These are phyloP conservation scores for Penicillium chermesinum DNA, from an alignment of 495 filamentous ascomycete genomes.

Conservation along the genomic window DNA sequence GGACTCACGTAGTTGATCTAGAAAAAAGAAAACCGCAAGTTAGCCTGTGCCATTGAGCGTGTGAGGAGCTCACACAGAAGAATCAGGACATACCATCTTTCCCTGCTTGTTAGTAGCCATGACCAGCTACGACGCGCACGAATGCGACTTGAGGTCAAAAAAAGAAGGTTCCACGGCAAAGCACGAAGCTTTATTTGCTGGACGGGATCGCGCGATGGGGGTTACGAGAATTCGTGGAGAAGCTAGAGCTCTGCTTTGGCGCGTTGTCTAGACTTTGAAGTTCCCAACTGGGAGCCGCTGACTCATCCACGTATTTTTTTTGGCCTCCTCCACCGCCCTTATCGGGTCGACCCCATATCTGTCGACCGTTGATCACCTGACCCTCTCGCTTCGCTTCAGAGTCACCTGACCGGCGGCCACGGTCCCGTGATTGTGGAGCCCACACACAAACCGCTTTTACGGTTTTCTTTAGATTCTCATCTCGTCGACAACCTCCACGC, in stretches of 20 bases:
- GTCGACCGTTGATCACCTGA: constrained; percentile 1
- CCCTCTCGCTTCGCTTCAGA: constrained; percentile 36
- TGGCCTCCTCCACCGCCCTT: too few relatives aligned
- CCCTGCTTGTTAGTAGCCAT: constrained; percentile 92
- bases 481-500: constrained; percentile 43
- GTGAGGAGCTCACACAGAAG: constrained; percentile 21
- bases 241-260: constrained; percentile 21
- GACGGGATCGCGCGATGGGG: constrained; percentile 11
- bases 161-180: constrained; percentile 37
- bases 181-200: constrained; percentile 21
- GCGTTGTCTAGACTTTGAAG: constrained; percentile 8
- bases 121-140: constrained; percentile 53
- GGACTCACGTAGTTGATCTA: constrained; percentile 98
- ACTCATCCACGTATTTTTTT: constrained; percentile 7
- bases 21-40: constrained; percentile 49
- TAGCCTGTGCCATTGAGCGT: constrained; percentile 66
- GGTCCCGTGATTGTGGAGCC: constrained; percentile 23
- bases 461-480: constrained; percentile 32
- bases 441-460: constrained; percentile 42
- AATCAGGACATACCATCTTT: constrained; percentile 84
- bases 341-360: too few relatives aligned
- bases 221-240: constrained; percentile 14
- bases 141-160: constrained; percentile 63
- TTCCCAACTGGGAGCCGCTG: constrained; percentile 20
- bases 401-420: constrained; percentile 18